These are phyloP conservation scores for Capronia americana DNA, from an alignment of 2,329 filamentous ascomycete genomes.

Conservation along the genomic window DNA sequence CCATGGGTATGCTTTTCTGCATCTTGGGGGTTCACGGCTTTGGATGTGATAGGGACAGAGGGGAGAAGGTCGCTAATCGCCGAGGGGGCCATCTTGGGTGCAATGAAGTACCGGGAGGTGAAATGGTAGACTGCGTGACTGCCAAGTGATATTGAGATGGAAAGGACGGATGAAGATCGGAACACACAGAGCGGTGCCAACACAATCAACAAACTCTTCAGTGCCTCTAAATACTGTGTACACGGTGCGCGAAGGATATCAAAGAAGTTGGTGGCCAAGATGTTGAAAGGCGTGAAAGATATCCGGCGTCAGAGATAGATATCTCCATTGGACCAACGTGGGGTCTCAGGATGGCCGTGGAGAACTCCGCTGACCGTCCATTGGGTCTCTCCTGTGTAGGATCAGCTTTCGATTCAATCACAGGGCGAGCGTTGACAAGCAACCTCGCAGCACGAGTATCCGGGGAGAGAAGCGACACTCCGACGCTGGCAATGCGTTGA, in stretches of 20 bases:
- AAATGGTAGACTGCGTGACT: background rate
- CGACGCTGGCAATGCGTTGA: background rate
- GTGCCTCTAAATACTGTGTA: background rate
- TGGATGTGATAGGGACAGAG: slow-evolving; percentile 24
- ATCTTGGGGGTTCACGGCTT: slow-evolving; percentile 26
- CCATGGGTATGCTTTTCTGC: slow-evolving; percentile 39
- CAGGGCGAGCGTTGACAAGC: background rate
- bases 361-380: slow-evolving; percentile 18
- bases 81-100: slow-evolving; percentile 35
- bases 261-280: background rate
- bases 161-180: background rate
- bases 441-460: background rate
- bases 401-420: background rate
- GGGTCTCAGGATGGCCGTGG: slow-evolving; percentile 5
- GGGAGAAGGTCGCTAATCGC: slow-evolving; percentile 34
- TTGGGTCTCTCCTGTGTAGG: slow-evolving; percentile 6
- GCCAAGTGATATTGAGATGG: background rate
- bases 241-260: background rate
- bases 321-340: slow-evolving; percentile 14
- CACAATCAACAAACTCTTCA: background rate
- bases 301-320: slow-evolving; percentile 15
- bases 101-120: background rate
- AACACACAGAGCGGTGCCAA: background rate
- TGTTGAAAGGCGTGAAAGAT: slow-evolving; percentile 15
- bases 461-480: slow-evolving; percentile 2